A percentile compares a stretch with the other conserved stretches of the same genome.
Conservation (phyloP, 2,329 filamentous ascomycete species). For the Dactylonectria macrodidyma region DNA sequence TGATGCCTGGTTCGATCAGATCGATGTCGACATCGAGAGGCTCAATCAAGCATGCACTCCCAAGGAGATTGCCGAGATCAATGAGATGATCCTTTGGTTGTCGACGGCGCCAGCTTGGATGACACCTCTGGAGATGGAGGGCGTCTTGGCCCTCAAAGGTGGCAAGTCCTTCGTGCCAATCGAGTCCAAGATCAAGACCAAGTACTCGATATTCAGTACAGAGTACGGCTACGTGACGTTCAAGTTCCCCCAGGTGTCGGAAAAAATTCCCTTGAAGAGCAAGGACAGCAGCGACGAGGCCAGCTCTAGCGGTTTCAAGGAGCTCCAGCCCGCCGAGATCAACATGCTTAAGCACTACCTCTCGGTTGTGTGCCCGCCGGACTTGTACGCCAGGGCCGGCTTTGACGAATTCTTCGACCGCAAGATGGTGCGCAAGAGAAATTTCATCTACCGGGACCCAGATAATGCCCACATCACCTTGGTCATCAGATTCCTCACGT, state of each 20-base stretch:
- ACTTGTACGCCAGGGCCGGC: constrained; percentile 51
- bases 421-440: constrained; percentile 49
- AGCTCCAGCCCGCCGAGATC: constrained; percentile 47
- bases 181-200: constrained; percentile 27
- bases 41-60: constrained; percentile 51
- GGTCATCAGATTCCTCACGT: constrained; percentile 41
- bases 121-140: constrained; percentile 47
- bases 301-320: constrained; percentile 11
- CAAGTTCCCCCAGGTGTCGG: constrained; percentile 17
- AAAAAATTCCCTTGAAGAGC: constrained; percentile 19
- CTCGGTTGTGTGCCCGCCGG: constrained; percentile 50
- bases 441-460: constrained; percentile 50
- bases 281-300: constrained; percentile 1
- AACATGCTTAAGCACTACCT: constrained; percentile 52
- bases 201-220: constrained; percentile 26
- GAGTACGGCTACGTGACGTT: constrained; percentile 9
- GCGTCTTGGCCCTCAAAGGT: constrained; percentile 23
- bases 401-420: constrained; percentile 53
- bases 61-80: constrained; percentile 55
- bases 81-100: constrained; percentile 56
- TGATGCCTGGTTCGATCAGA: constrained; percentile 50
- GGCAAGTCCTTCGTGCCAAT: constrained; percentile 30
- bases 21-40: constrained; percentile 50
- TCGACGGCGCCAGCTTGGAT: constrained; percentile 46
- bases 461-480: constrained; percentile 52